Percentiles rank a stretch among this genome's conserved stretches.
phyloP scores from a whole-genome alignment of 1,284 basidiomycete genomes.

The Kalmanozyma brasiliensis region DNA sequence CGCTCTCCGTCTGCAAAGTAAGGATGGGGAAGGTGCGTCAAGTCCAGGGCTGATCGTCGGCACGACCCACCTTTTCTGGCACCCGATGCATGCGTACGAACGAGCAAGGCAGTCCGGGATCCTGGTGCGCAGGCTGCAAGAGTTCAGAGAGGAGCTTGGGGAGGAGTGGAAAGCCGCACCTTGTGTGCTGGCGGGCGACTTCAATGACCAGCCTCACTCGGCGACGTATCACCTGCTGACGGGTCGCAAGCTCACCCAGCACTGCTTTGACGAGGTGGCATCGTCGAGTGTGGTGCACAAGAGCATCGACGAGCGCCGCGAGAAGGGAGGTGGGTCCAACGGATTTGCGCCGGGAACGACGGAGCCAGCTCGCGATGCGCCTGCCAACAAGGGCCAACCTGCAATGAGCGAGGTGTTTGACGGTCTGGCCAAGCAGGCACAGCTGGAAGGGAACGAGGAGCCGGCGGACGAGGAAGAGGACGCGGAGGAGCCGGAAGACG shows the following conservation, averaged over 20 bases:
- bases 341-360: constrained; percentile 57
- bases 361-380: constrained; percentile 42
- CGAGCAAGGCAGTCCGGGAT: constrained; percentile 75
- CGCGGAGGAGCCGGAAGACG: constrained; percentile 15
- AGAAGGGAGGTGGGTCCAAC: constrained; percentile 27
- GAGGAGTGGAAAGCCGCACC: constrained; percentile 75
- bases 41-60: constrained; percentile 76
- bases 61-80: constrained; percentile 93
- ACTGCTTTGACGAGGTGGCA: constrained; percentile 72
- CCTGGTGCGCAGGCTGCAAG: constrained; percentile 75
- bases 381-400: constrained; percentile 49
- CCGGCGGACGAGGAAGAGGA: constrained; percentile 36
- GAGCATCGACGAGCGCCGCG: constrained; percentile 74
- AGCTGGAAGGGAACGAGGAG: constrained; percentile 4
- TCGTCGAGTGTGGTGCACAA: constrained; percentile 83
- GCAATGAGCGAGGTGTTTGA: constrained; percentile 64
- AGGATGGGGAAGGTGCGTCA: not conserved
- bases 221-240: constrained; percentile 82
- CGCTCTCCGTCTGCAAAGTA: constrained; percentile 32
- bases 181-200: constrained; percentile 86
- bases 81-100: constrained; percentile 82
- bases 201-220: constrained; percentile 90
- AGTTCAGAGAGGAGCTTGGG: constrained; percentile 71
- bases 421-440: constrained; percentile 1
- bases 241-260: constrained; percentile 69